phyloP scores from a whole-genome alignment of 306 rosid species.

The Lagenaria siceraria region DNA sequence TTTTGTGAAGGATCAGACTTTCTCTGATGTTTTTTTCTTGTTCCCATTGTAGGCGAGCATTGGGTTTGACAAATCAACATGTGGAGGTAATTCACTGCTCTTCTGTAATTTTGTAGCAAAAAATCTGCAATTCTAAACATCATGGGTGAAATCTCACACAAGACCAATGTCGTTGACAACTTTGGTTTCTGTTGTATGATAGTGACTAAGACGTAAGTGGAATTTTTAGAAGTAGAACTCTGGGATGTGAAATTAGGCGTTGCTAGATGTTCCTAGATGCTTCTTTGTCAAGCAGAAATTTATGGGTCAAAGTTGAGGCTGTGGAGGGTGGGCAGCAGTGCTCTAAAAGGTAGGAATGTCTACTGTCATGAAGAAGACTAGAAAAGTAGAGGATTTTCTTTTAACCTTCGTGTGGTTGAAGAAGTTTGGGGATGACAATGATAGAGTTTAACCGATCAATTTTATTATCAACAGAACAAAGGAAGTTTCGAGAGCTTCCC shows the following conservation, averaged over 20 bases:
- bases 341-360: not conserved
- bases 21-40: not conserved
- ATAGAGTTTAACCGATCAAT: not conserved
- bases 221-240: not conserved
- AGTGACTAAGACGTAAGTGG: not conserved
- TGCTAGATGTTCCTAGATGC: not conserved
- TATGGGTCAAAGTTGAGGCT: not conserved
- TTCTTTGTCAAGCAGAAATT: not conserved
- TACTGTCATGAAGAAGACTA: not conserved
- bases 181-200: not conserved
- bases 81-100: conserved; percentile 1
- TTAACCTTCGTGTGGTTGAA: not conserved
- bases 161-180: not conserved
- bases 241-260: not conserved
- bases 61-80: not conserved
- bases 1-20: not conserved
- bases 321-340: not conserved
- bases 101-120: not conserved
- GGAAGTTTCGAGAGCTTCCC: too few relatives aligned
- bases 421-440: not conserved
- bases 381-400: not conserved
- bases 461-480: too few relatives aligned
- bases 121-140: not conserved
- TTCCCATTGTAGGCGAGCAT: not conserved
- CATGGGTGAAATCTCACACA: not conserved